Base-by-base conservation (phyloP, 1,284 basidiomycete genomes). In the Microbotryum scabiosae region DNA sequence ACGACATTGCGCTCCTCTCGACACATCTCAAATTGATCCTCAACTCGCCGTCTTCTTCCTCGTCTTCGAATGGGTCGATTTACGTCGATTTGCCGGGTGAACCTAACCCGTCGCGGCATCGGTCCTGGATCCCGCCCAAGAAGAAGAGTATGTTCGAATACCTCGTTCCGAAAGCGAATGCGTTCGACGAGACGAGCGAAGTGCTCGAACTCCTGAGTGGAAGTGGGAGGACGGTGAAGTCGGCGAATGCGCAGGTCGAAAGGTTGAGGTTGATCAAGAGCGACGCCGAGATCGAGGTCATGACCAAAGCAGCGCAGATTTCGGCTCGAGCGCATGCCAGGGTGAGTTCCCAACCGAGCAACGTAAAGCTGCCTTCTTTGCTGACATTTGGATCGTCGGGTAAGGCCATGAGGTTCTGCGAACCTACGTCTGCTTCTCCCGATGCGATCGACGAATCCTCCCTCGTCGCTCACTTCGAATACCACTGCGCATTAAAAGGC, bases 401-500 rank as follows among this genome's bases (percentile, higher is more conserved):
- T 62, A 75, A 75, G 68, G 75, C 77, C 47, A 96, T 96, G 91
- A 80, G 85, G 10, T 88, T 90, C 69, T 82, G 88, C 1, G 74
- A 79, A 52, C 57, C 54, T 5, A 51, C 56, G 2, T 23, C 30
- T 14, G 25, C 54, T 9, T 36, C 55, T 5, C 81, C 84, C 5
- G 87, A 85, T 3, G 74, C 84, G 60, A 83, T 84, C 2, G 36
- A 41, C 36, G 92, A 97, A 74, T 80, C 82, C 48, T 79, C 82
- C 28, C 76, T 94, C 5, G 88, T 85, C 0, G 87, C 90, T 10
- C 86, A 90, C 72, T 96, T 97, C 71, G 87, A 93, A 75, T 94
- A 93, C 71, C 68, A 86, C 0, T 92, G 89, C 72, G 81, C 84
- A 5, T 76, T 88, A 51, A 77, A 78, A n/a, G 91, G 91, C 18